These are phyloP conservation scores for Xylariaceae sp. DNA, from an alignment of 2,329 filamentous ascomycete species.

Conservation along the genomic window DNA sequence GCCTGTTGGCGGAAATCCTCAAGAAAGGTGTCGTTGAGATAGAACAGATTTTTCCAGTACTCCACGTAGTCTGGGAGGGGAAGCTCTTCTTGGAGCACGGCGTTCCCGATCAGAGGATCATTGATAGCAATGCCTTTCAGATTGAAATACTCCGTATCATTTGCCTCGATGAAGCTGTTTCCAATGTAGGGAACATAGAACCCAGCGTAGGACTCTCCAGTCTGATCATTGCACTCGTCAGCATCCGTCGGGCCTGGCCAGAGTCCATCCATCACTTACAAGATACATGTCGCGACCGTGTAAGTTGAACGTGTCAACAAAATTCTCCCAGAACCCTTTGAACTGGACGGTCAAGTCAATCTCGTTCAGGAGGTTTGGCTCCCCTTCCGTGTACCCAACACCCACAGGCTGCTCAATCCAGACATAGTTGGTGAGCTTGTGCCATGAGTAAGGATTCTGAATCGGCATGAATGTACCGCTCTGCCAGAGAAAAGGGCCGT, in stretches of 20 bases:
- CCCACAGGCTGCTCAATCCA: slow-evolving; percentile 50
- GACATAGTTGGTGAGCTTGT: slow-evolving; percentile 55
- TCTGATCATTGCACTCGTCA: not conserved
- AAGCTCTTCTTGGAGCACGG: slow-evolving; percentile 38
- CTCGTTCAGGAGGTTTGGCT: slow-evolving; percentile 46
- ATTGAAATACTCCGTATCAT: slow-evolving; percentile 64
- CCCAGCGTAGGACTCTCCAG: slow-evolving; percentile 69
- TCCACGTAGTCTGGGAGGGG: slow-evolving; percentile 57
- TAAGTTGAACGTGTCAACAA: slow-evolving; percentile 65
- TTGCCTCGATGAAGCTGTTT: slow-evolving; percentile 63
- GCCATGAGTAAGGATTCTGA: slow-evolving; percentile 52
- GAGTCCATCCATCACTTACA: slow-evolving; percentile 17
- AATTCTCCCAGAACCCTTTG: slow-evolving; percentile 62
- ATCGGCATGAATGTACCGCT: slow-evolving; percentile 51
- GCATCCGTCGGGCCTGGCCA: too few species aligned
- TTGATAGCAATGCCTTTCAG: slow-evolving; percentile 67
- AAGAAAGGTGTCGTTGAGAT: slow-evolving; percentile 57
- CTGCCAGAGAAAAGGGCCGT: slow-evolving; percentile 53
- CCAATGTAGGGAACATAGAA: slow-evolving; percentile 68
- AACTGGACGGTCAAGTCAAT: slow-evolving; percentile 53
- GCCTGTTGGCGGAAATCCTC: slow-evolving; percentile 47
- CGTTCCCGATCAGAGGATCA: slow-evolving; percentile 60
- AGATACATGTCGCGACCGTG: slow-evolving; percentile 68
- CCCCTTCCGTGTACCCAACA: slow-evolving; percentile 15
- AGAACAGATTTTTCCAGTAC: slow-evolving; percentile 55